Evolutionary conservation across 1,284 basidiomycete species (phyloP).

Genomic region (Singerocomus rubriflavus): DNA sequence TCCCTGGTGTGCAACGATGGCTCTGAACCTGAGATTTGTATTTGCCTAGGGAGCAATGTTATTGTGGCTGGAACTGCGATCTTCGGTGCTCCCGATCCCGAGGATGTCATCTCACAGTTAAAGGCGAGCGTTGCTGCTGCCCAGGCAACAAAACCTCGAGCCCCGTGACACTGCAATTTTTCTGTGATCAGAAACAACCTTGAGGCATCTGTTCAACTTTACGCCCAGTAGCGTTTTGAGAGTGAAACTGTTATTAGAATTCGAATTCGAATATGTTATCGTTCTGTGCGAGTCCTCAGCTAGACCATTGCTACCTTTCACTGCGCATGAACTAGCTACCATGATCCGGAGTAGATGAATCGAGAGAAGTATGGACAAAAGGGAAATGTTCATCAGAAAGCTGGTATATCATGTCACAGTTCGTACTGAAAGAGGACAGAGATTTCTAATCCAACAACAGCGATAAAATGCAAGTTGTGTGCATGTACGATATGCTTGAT

Average conservation of each 20-base stretch:
- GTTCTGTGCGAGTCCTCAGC: conserved; percentile 20
- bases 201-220: neutral
- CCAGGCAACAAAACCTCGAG: conserved; percentile 45
- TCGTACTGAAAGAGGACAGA: conserved; percentile 26
- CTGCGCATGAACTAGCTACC: conserved; percentile 15
- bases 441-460: conserved; percentile 35
- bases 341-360: conserved; percentile 16
- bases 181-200: neutral
- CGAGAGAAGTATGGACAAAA: conserved; percentile 22
- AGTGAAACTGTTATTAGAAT: conserved; percentile 19
- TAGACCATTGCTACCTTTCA: conserved; percentile 9
- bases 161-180: neutral
- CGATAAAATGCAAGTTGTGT: conserved; percentile 25
- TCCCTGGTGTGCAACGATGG: conserved; percentile 5
- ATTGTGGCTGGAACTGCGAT: conserved; percentile 98
- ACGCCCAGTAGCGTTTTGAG: neutral
- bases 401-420: conserved; percentile 31
- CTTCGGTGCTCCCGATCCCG: conserved; percentile 80
- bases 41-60: conserved; percentile 82
- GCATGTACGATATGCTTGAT: conserved; percentile 28
- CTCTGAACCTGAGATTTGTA: neutral
- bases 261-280: conserved; percentile 25
- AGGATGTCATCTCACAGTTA: conserved; percentile 71
- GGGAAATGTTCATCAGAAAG: conserved; percentile 25
- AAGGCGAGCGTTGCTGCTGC: conserved; percentile 72